Conservation (phyloP, 2,329 filamentous ascomycete species). For the Catunica adiposa region DNA sequence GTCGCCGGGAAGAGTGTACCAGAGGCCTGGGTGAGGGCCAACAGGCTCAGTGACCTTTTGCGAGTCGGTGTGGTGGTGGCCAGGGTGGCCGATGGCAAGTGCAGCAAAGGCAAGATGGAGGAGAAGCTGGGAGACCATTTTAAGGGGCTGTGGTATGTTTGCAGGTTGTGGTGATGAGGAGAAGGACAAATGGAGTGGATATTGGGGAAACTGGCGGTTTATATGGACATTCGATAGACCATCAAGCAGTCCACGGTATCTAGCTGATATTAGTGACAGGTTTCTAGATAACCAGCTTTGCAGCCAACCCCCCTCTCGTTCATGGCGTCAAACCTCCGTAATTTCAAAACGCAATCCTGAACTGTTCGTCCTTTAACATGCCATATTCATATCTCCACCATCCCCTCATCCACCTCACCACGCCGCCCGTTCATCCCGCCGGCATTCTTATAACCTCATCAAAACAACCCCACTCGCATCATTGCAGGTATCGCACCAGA, state of each 20-base stretch:
- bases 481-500: not conserved
- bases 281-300: too few species aligned
- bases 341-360: not conserved
- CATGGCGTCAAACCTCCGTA: not conserved
- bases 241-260: not conserved
- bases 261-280: too few species aligned
- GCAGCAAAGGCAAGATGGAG: slow-evolving; percentile 29
- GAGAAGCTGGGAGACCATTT: slow-evolving; percentile 20
- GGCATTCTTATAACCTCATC: not conserved
- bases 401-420: not conserved
- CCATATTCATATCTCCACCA: not conserved
- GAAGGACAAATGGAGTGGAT: not conserved
- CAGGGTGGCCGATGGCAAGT: slow-evolving; percentile 40
- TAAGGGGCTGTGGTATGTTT: not conserved
- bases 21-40: slow-evolving; percentile 57
- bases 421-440: not conserved
- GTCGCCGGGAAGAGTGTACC: slow-evolving; percentile 78
- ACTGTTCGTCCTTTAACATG: not conserved
- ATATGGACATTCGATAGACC: not conserved
- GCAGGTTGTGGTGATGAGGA: not conserved
- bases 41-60: slow-evolving; percentile 37
- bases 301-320: not conserved
- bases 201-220: not conserved
- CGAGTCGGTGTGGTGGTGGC: slow-evolving; percentile 25
- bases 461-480: not conserved